Evolutionary conservation across 2,329 filamentous ascomycete species (phyloP).

Genomic region (Hypoxylon sp.): DNA sequence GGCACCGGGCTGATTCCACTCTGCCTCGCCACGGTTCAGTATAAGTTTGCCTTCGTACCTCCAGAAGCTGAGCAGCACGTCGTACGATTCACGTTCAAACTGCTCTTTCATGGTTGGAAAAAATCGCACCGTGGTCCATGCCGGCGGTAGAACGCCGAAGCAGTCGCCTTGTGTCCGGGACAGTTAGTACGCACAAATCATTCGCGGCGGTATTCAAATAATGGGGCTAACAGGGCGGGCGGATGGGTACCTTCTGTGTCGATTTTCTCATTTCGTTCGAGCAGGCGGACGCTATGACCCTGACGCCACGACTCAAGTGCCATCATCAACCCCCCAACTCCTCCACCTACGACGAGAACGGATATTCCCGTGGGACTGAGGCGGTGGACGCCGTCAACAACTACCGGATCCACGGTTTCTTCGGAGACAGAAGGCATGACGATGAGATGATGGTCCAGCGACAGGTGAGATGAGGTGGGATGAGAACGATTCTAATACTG

Average conservation of each 20-base stretch:
- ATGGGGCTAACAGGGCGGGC: no score
- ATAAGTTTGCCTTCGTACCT: neutral
- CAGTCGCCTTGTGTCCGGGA: neutral
- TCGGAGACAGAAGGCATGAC: neutral
- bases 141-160: slow-evolving; percentile 2
- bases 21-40: neutral
- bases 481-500: neutral
- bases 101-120: slow-evolving; percentile 17
- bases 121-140: slow-evolving; percentile 9
- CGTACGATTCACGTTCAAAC: slow-evolving; percentile 8
- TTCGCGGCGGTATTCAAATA: neutral
- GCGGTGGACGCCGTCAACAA: neutral
- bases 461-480: neutral
- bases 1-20: slow-evolving; percentile 2
- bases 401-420: neutral
- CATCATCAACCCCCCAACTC: slow-evolving; percentile 19
- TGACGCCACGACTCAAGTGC: slow-evolving; percentile 34
- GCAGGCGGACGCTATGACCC: slow-evolving; percentile 28
- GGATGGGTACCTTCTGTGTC: slow-evolving; percentile 6
- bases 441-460: neutral
- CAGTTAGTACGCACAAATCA: neutral
- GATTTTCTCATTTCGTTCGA: slow-evolving; percentile 14
- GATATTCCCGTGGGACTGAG: slow-evolving; percentile 14
- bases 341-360: slow-evolving; percentile 23
- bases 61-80: slow-evolving; percentile 10